Conservation (phyloP, 2,329 filamentous ascomycete genomes). For the Periglandula ipomoeae region DNA sequence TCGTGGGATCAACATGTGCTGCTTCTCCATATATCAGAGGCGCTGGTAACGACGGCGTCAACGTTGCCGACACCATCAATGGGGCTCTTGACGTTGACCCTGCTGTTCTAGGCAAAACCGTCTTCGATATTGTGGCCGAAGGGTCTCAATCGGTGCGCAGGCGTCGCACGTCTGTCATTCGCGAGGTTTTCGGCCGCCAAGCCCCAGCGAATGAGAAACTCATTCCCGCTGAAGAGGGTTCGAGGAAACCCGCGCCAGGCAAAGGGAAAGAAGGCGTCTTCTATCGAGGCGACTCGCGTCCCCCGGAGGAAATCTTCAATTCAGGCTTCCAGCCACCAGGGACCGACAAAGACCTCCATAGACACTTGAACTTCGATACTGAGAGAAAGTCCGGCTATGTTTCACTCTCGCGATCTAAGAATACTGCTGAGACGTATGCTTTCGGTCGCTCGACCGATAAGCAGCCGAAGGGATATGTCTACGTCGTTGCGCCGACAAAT, state of each 20-base stretch:
- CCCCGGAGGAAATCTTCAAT: slow-evolving; percentile 3
- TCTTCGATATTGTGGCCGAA: not conserved
- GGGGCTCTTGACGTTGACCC: not conserved
- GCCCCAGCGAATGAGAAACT: not conserved
- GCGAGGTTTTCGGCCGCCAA: not conserved
- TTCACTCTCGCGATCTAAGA: slow-evolving; percentile 1
- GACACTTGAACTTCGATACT: slow-evolving; percentile 4
- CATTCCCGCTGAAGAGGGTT: not conserved
- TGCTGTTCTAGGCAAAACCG: not conserved
- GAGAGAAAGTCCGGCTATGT: slow-evolving; percentile 6
- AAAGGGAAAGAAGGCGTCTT: slow-evolving; percentile 5
- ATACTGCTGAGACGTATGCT: not conserved
- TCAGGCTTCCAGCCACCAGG: slow-evolving; percentile 6
- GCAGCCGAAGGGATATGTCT: slow-evolving; percentile 3
- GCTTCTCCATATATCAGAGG: not conserved
- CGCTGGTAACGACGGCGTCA: not conserved
- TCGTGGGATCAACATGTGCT: no score
- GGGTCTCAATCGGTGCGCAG: not conserved
- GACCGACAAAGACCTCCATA: slow-evolving; percentile 1
- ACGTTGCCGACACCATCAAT: not conserved
- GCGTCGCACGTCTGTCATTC: not conserved
- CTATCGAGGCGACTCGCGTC: slow-evolving; percentile 9
- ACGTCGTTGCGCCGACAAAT: slow-evolving; percentile 1
- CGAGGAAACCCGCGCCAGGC: not conserved
- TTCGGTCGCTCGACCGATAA: slow-evolving; percentile 4